A percentile compares a stretch with the other conserved stretches of the same genome.
Evolutionary conservation across 169 alveolate genomes (phyloP).

Genomic region (Cryptosporidium baileyi): DNA sequence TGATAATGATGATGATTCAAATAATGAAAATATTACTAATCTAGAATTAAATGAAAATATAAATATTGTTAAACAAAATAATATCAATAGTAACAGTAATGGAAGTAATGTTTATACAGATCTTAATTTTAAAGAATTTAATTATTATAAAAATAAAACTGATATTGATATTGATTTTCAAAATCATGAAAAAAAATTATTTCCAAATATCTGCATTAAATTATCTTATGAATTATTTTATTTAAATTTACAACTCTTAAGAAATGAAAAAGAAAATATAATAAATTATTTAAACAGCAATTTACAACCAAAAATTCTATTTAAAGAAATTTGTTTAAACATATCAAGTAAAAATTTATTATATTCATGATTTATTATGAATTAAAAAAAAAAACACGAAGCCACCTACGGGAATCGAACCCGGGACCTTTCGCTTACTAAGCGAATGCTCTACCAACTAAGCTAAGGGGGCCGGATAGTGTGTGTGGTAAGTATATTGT

Average conservation of each 20-base stretch:
- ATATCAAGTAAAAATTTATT: too few relatives aligned
- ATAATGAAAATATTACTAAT: too few relatives aligned
- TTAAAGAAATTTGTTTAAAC: neutral
- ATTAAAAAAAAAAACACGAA: neutral
- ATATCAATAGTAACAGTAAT: too few relatives aligned
- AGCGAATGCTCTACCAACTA: constrained; percentile 87
- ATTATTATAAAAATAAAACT: too few relatives aligned
- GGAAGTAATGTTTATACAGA: too few relatives aligned
- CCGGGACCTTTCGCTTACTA: constrained; percentile 88
- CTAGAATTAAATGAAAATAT: too few relatives aligned
- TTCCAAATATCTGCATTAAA: neutral
- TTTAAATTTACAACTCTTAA: neutral
- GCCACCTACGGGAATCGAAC: constrained; percentile 88
- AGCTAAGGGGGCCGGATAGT: constrained; percentile 80
- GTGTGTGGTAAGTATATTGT: neutral
- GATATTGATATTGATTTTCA: too few relatives aligned
- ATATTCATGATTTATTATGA: neutral
- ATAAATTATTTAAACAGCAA: neutral
- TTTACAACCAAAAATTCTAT: neutral
- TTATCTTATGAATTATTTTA: neutral
- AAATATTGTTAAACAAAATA: too few relatives aligned
- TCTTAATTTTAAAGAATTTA: too few relatives aligned
- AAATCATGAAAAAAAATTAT: too few relatives aligned
- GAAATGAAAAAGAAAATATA: neutral
- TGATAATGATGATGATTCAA: too few relatives aligned